These are phyloP conservation scores for Stagonosporopsis chrysanthemi DNA, from an alignment of 2,329 filamentous ascomycete genomes.

Conservation along the genomic window DNA sequence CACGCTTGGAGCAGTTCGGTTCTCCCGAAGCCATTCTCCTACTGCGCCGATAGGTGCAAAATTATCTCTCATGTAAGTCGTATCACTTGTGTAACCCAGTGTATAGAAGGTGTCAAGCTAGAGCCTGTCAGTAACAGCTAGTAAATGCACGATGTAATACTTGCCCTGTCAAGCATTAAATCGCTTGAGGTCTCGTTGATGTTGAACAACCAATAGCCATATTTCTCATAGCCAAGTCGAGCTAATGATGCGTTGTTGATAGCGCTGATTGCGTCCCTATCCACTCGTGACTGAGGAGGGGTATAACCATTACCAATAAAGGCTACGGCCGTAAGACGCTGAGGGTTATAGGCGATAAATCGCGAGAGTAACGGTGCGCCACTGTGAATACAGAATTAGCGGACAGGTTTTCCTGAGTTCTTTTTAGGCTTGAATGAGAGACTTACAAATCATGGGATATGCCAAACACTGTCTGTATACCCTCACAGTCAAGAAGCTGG, in stretches of 20 bases:
- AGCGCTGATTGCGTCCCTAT: background rate
- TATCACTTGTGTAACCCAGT: background rate
- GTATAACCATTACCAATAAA: background rate
- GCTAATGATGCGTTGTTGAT: background rate
- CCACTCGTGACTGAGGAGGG: background rate
- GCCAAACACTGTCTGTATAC: background rate
- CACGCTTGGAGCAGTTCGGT: background rate
- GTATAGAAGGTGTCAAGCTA: background rate
- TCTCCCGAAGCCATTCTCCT: background rate
- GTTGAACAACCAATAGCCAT: background rate
- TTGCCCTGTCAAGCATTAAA: background rate
- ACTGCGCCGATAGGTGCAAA: background rate
- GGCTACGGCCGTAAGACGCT: background rate
- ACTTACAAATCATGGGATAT: background rate
- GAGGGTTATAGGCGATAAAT: background rate
- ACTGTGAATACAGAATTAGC: background rate
- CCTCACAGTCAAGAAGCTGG: background rate
- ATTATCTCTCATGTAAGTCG: background rate
- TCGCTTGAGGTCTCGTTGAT: background rate
- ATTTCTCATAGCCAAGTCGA: background rate
- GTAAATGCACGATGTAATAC: no score
- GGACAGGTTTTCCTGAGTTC: background rate
- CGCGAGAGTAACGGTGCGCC: background rate
- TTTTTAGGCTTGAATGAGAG: background rate
- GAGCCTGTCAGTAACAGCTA: background rate